Evolutionary conservation across 2,329 filamentous ascomycete species (phyloP).

Genomic region (Purpureocillium takamizusanense): DNA sequence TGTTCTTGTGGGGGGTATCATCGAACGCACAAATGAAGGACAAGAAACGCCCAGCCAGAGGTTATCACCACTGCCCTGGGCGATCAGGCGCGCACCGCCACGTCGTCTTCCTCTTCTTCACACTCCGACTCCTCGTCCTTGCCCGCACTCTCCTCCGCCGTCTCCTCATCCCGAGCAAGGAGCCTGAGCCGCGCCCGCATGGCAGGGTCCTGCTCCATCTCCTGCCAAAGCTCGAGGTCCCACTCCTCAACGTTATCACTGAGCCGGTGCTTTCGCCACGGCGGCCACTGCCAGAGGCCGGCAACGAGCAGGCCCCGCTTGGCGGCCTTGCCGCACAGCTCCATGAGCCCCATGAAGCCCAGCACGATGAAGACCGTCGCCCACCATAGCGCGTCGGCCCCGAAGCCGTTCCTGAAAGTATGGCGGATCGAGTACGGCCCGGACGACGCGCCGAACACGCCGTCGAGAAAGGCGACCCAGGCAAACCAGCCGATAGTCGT

Average conservation of each 20-base stretch:
- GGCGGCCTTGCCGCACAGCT: slow-evolving; percentile 48
- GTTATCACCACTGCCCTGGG: too few species aligned
- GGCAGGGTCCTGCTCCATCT: slow-evolving; percentile 42
- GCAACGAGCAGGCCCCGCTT: slow-evolving; percentile 36
- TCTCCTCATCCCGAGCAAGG: slow-evolving; percentile 27
- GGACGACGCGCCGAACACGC: slow-evolving; percentile 45
- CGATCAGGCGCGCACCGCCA: slow-evolving; percentile 1
- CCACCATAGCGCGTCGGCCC: slow-evolving; percentile 67
- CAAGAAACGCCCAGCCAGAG: too few species aligned
- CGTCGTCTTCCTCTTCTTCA: background rate
- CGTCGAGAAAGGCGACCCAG: slow-evolving; percentile 67
- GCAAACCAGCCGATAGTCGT: slow-evolving; percentile 57
- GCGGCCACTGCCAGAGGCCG: slow-evolving; percentile 38
- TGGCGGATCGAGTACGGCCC: slow-evolving; percentile 57
- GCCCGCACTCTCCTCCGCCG: slow-evolving; percentile 9
- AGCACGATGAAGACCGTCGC: slow-evolving; percentile 56
- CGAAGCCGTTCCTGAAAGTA: slow-evolving; percentile 59
- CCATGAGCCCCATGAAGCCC: slow-evolving; percentile 50
- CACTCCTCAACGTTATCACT: slow-evolving; percentile 36
- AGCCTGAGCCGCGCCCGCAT: slow-evolving; percentile 31
- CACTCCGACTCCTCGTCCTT: too few species aligned
- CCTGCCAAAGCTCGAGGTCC: slow-evolving; percentile 48
- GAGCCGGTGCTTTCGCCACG: slow-evolving; percentile 26
- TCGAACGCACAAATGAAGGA: too few species aligned
- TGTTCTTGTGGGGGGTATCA: slow-evolving; percentile 2